Evolutionary conservation across 2,329 filamentous ascomycete species (phyloP).

Genomic region (Nothophoma quercina): DNA sequence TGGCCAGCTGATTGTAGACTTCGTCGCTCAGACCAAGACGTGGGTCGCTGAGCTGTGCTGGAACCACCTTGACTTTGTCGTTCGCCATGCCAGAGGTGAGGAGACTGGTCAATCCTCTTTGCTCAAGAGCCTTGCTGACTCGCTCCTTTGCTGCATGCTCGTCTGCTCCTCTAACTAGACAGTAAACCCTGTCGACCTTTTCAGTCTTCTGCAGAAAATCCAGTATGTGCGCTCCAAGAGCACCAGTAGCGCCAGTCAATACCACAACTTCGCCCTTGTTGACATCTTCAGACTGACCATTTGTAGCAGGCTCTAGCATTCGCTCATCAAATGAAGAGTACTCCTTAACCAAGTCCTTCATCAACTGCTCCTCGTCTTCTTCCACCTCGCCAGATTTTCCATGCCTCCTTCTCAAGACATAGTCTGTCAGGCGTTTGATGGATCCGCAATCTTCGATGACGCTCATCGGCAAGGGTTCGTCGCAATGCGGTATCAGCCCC

Average conservation of each 20-base stretch:
- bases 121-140: conserved; percentile 43
- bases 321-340: conserved; percentile 55
- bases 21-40: conserved; percentile 58
- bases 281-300: conserved; percentile 2
- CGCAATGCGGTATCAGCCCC: conserved; percentile 44
- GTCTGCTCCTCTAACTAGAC: conserved; percentile 61
- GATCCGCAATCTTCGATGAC: conserved; percentile 68
- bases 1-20: conserved; percentile 53
- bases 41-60: conserved; percentile 56
- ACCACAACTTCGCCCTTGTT: conserved; percentile 36
- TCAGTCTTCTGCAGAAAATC: conserved; percentile 52
- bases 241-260: conserved; percentile 61
- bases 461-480: conserved; percentile 60
- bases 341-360: conserved; percentile 57
- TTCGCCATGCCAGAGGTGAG: conserved; percentile 18
- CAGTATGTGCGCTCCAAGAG: conserved; percentile 61
- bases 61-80: conserved; percentile 57
- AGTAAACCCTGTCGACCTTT: conserved; percentile 59
- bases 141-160: conserved; percentile 41
- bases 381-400: conserved; percentile 40
- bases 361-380: conserved; percentile 51
- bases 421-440: conserved; percentile 52
- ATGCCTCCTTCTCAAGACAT: conserved; percentile 51
- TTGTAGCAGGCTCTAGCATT: neutral
- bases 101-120: conserved; percentile 40